Conservation (phyloP, 257 asterid species). For the Thymus quinquecostatus region DNA sequence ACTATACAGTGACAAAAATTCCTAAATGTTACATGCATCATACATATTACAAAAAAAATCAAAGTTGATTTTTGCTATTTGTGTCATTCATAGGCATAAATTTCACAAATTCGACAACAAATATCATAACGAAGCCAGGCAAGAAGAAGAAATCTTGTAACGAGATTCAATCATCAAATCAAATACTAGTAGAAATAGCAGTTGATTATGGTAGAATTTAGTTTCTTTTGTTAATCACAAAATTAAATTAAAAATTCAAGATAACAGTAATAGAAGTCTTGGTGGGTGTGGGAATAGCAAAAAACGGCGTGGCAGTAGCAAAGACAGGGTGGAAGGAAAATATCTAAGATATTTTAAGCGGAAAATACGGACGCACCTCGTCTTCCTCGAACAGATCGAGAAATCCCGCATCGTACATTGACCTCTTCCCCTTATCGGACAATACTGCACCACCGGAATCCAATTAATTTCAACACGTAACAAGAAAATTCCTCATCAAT, state of each 20-base stretch:
- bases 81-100: neutral
- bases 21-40: too few species aligned
- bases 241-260: too few species aligned
- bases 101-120: neutral
- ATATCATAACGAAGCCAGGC: neutral
- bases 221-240: too few species aligned
- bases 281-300: neutral
- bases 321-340: conserved; percentile 23
- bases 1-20: too few species aligned
- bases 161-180: neutral
- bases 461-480: conserved; percentile 22
- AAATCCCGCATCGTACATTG: conserved; percentile 92
- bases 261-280: too few species aligned
- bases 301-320: neutral
- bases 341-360: conserved; percentile 33
- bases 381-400: conserved; percentile 84
- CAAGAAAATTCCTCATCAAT: neutral
- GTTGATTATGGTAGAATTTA: too few species aligned
- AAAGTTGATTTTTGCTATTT: neutral
- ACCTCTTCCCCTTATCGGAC: conserved; percentile 80
- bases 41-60: too few species aligned
- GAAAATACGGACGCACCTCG: conserved; percentile 53
- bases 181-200: neutral
- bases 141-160: neutral
- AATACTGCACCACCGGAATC: conserved; percentile 52